These are phyloP conservation scores for Colletotrichum sp. DNA, from an alignment of 2,329 filamentous ascomycete genomes.

Conservation along the genomic window DNA sequence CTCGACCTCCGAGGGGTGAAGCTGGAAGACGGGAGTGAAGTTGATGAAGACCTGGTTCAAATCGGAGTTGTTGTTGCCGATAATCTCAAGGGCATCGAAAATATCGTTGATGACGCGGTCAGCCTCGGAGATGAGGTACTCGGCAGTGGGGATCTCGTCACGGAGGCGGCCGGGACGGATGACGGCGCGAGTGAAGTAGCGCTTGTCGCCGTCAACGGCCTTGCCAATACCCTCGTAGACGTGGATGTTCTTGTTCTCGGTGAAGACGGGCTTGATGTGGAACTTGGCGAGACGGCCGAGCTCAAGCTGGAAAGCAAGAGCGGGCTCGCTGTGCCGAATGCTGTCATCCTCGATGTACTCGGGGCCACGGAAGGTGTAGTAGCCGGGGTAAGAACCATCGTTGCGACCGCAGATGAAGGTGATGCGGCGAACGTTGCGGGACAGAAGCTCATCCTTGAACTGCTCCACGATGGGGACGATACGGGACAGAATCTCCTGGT, in stretches of 20 bases:
- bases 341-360: conserved; percentile 88
- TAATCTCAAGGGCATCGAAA: conserved; percentile 95
- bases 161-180: conserved; percentile 92
- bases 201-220: conserved; percentile 93
- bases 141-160: conserved; percentile 97
- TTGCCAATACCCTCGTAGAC: conserved; percentile 98
- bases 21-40: conserved; percentile 95
- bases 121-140: conserved; percentile 97
- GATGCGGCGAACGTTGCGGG: conserved; percentile 83
- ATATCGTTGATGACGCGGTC: conserved; percentile 98
- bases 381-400: conserved; percentile 93
- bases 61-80: conserved; percentile 98
- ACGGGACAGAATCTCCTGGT: conserved; percentile 79
- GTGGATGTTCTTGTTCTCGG: conserved; percentile 98
- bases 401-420: conserved; percentile 97
- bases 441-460: conserved; percentile 82
- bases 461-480: conserved; percentile 79
- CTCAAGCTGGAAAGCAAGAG: conserved; percentile 98
- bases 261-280: conserved; percentile 97
- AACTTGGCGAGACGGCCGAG: conserved; percentile 94
- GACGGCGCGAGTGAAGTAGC: conserved; percentile 96
- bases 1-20: conserved; percentile 88
- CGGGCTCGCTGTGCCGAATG: conserved; percentile 96
- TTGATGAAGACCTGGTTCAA: conserved; percentile 99
- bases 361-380: conserved; percentile 98